These are phyloP conservation scores for Cladosporium sphaerospermum DNA, from an alignment of 2,329 filamentous ascomycete genomes.

Conservation along the genomic window DNA sequence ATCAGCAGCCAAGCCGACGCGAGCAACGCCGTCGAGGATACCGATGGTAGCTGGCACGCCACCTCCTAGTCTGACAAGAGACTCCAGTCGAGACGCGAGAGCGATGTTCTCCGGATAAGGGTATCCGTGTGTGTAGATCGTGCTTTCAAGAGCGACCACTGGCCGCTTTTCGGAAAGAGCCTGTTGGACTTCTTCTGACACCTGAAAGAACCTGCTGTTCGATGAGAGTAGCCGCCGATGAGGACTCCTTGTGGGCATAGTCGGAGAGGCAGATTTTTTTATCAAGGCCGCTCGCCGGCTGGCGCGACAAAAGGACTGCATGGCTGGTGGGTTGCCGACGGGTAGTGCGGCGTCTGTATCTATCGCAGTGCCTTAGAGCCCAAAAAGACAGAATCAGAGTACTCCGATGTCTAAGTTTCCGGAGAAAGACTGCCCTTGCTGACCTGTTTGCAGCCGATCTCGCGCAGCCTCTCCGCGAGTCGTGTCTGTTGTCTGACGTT, in stretches of 20 bases:
- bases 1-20: constrained; percentile 66
- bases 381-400: background rate
- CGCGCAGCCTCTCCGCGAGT: no score
- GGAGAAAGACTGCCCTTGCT: background rate
- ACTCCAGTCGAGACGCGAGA: constrained; percentile 73
- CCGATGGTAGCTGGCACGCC: constrained; percentile 87
- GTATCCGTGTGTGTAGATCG: constrained; percentile 90
- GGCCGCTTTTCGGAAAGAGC: constrained; percentile 69
- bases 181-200: constrained; percentile 77
- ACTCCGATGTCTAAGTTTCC: background rate
- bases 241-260: background rate
- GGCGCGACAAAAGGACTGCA: constrained; percentile 5
- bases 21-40: constrained; percentile 74
- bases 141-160: constrained; percentile 88
- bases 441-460: background rate
- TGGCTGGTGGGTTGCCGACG: background rate
- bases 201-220: constrained; percentile 52
- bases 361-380: background rate
- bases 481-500: background rate
- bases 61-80: constrained; percentile 72
- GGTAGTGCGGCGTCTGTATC: background rate
- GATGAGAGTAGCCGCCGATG: constrained; percentile 14
- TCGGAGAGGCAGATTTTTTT: background rate
- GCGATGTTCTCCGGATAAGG: constrained; percentile 67
- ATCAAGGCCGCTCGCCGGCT: background rate